Percentiles rank a stretch among this genome's conserved stretches.
These are phyloP conservation scores for Vanilla planifolia DNA, from an alignment of 106 monocot genomes.

Conservation along the genomic window DNA sequence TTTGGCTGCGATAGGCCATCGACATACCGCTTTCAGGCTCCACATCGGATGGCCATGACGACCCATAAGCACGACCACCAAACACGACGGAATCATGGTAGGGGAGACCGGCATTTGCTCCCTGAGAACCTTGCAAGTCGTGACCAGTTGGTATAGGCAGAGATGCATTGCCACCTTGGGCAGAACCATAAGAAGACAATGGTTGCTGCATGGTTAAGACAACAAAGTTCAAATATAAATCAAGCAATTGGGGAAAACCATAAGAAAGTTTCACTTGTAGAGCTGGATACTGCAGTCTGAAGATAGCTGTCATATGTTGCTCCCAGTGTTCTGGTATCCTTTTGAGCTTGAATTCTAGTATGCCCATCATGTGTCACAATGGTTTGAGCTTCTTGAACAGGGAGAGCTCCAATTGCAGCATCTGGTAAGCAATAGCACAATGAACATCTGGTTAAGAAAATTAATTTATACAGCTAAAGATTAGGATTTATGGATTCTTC, in stretches of 20 bases:
- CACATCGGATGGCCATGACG: not conserved
- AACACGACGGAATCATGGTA: no score
- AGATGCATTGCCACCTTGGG: constrained; percentile 2
- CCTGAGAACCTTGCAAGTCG: no score
- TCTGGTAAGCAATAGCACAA: not conserved
- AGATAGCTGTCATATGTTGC: constrained; percentile 5
- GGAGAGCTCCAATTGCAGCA: not conserved
- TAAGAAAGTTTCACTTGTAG: not conserved
- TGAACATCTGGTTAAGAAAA: not conserved
- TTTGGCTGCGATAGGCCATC: no score
- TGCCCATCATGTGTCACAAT: not conserved
- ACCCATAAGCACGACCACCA: no score
- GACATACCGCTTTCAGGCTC: constrained; percentile 3
- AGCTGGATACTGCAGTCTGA: not conserved
- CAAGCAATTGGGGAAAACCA: no score
- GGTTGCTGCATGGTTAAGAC: not conserved
- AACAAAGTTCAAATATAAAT: no score
- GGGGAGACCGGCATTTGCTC: no score
- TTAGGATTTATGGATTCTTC: not conserved
- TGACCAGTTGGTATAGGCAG: not conserved
- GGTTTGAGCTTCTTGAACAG: not conserved
- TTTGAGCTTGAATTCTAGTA: not conserved
- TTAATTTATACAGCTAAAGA: not conserved
- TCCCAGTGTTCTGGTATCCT: not conserved
- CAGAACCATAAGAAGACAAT: constrained; percentile 8